These are phyloP conservation scores for Populus tremula DNA, from an alignment of 345 rosid genomes.

Conservation along the genomic window DNA sequence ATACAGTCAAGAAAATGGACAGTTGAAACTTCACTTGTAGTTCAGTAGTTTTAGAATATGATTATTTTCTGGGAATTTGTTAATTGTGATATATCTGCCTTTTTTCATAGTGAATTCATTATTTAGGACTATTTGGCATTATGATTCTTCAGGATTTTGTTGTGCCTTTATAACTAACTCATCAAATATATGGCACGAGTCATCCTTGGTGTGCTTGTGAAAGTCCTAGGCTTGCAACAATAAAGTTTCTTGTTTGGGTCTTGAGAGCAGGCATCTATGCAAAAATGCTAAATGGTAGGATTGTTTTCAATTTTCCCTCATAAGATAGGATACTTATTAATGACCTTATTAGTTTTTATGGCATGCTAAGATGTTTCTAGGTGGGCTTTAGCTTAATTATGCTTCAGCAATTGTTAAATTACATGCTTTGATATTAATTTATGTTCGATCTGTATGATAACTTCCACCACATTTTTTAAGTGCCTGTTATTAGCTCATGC, in stretches of 20 bases:
- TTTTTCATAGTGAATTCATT: not conserved
- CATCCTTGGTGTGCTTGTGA: not conserved
- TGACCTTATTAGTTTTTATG: not conserved
- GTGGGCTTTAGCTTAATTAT: not conserved
- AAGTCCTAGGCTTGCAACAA: not conserved
- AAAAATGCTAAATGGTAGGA: not conserved
- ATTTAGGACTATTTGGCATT: not conserved
- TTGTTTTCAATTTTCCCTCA: not conserved
- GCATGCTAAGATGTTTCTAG: not conserved
- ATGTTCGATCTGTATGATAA: not conserved
- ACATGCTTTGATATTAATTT: not conserved
- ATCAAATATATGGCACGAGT: not conserved
- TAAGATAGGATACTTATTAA: not conserved
- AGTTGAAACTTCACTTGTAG: not conserved
- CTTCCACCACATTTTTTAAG: not conserved
- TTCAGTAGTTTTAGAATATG: not conserved
- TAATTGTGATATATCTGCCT: not conserved
- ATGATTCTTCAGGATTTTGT: not conserved
- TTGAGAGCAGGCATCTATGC: not conserved
- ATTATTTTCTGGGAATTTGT: not conserved
- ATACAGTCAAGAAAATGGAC: not conserved
- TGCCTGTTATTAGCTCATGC: conserved; percentile 5
- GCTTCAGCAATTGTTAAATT: not conserved
- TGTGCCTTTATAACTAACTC: not conserved
- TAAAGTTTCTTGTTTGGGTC: not conserved